phyloP scores from a whole-genome alignment of 305 asterid species.

The Rubia tinctorum region DNA sequence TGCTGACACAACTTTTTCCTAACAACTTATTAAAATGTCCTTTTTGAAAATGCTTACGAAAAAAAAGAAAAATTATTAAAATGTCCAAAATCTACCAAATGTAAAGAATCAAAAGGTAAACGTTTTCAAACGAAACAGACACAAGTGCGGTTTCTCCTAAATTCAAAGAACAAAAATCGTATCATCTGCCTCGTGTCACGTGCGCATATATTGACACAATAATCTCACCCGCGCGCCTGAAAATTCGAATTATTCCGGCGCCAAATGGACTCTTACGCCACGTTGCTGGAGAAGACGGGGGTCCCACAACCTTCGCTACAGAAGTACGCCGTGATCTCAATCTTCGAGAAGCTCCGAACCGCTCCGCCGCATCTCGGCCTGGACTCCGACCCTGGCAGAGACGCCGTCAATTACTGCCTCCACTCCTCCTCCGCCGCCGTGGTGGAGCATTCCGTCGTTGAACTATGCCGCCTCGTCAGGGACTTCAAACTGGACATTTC shows the following conservation, averaged over 20 bases:
- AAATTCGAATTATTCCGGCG: constrained; percentile 3
- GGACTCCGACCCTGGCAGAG: constrained; percentile 50
- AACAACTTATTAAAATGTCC: too few species aligned
- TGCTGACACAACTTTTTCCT: too few species aligned
- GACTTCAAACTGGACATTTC: constrained; percentile 67
- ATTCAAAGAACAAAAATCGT: too few species aligned
- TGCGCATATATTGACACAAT: not conserved
- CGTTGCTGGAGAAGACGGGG: constrained; percentile 60
- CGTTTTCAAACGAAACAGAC: too few species aligned
- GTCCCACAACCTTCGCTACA: constrained; percentile 88
- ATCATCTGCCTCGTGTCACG: not conserved
- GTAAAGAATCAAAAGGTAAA: too few species aligned
- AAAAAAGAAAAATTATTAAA: too few species aligned
- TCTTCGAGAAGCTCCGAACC: constrained; percentile 72
- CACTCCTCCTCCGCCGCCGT: constrained; percentile 71
- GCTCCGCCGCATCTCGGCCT: constrained; percentile 39
- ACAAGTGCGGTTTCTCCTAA: too few species aligned
- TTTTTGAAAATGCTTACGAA: too few species aligned
- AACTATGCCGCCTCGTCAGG: constrained; percentile 79
- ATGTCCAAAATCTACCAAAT: too few species aligned
- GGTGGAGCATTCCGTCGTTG: constrained; percentile 78
- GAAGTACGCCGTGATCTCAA: constrained; percentile 69
- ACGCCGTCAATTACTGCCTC: constrained; percentile 70
- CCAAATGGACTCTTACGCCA: constrained; percentile 60
- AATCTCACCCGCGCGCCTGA: not conserved